phyloP scores from a whole-genome alignment of 2,329 filamentous ascomycete species.

The Trichoderma citrinoviride region DNA sequence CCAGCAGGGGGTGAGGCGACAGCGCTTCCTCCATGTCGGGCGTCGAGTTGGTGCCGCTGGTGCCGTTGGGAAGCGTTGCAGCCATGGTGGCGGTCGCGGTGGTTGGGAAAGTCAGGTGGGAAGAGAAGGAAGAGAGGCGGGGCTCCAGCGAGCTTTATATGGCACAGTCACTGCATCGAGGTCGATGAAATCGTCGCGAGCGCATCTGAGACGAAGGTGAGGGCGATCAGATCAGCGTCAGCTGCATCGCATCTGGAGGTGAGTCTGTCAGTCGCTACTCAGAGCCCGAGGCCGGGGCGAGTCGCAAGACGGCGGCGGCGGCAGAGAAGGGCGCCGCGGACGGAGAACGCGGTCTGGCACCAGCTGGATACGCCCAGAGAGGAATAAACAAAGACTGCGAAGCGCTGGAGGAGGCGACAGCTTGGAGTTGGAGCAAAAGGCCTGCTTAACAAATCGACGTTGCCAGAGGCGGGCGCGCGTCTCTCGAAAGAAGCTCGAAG shows the following conservation, averaged over 20 bases:
- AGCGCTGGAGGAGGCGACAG: background rate
- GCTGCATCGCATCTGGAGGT: background rate
- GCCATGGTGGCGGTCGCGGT: background rate
- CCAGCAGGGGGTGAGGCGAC: constrained; percentile 30
- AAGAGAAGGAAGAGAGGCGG: background rate
- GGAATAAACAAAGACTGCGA: background rate
- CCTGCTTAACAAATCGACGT: background rate
- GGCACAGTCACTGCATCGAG: constrained; percentile 21
- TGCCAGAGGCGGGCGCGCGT: constrained; percentile 19
- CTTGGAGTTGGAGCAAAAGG: background rate
- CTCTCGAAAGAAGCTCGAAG: constrained; percentile 16
- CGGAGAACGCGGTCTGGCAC: background rate
- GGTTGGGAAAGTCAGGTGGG: background rate
- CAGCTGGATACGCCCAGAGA: background rate
- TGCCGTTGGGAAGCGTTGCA: constrained; percentile 6
- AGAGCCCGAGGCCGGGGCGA: background rate
- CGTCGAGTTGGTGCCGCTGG: constrained; percentile 16
- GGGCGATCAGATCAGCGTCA: constrained; percentile 20
- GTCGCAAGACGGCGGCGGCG: background rate
- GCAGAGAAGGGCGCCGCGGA: background rate
- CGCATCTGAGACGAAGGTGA: constrained; percentile 19
- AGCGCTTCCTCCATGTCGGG: constrained; percentile 18
- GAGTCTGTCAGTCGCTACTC: too few species aligned
- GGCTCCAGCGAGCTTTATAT: constrained; percentile 21
- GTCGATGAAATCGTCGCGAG: constrained; percentile 9